phyloP scores from a whole-genome alignment of 352 stramenopile species.

The Globisporangium cylindrosporum region DNA sequence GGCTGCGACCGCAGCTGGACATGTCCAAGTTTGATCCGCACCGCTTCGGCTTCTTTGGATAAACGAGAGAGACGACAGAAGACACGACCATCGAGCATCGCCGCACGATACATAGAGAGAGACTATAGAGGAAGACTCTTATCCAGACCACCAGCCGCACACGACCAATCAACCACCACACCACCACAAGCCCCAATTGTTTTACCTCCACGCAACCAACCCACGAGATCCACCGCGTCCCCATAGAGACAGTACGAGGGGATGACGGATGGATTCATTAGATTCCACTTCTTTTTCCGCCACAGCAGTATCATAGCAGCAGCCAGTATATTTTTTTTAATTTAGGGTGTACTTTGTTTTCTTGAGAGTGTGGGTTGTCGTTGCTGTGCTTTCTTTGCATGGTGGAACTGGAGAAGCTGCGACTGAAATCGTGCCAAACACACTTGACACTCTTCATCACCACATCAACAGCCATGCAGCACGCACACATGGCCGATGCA shows the following conservation, averaged over 20 bases:
- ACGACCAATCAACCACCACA: neutral
- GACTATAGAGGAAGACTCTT: neutral
- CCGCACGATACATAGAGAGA: conserved; percentile 7
- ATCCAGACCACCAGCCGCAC: neutral
- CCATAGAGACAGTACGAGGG: conserved; percentile 7
- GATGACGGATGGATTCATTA: conserved; percentile 1
- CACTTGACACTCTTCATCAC: no score
- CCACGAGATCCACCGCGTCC: neutral
- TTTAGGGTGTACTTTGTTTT: conserved; percentile 1
- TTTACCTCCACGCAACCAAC: neutral
- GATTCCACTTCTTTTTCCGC: neutral
- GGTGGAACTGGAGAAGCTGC: no score
- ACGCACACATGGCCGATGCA: no score
- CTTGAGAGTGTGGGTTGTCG: neutral
- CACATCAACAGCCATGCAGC: no score
- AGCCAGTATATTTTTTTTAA: conserved; percentile 15
- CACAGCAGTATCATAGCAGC: conserved; percentile 11
- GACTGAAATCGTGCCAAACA: no score
- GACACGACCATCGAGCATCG: neutral
- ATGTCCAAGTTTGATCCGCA: conserved; percentile 81
- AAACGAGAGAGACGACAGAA: neutral
- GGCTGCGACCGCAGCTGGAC: conserved; percentile 70
- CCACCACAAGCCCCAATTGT: neutral
- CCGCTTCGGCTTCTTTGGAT: conserved; percentile 75
- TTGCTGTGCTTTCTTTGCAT: neutral